Percentiles rank a stretch among this genome's conserved stretches.
Conservation (phyloP, 2,329 filamentous ascomycete species). For the Stachybotrys chartarum region DNA sequence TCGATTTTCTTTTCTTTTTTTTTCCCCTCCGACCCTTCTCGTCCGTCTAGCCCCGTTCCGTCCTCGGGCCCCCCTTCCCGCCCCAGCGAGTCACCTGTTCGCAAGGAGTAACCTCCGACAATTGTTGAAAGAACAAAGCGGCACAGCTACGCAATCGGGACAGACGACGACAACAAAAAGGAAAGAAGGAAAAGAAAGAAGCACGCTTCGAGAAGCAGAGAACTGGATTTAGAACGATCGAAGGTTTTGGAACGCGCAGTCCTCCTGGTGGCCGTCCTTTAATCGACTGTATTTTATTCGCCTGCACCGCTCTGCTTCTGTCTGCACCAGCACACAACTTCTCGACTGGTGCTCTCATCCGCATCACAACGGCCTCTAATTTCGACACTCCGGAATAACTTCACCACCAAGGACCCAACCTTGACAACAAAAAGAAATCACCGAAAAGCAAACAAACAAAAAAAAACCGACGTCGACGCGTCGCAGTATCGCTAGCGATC, state of each 20-base stretch:
- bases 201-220: not conserved
- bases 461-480: not conserved
- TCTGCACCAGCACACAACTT: conserved; percentile 1
- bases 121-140: no score
- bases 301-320: conserved; percentile 15
- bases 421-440: not conserved
- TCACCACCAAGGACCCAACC: not conserved
- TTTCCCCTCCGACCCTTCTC: conserved; percentile 9
- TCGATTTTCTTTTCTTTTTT: conserved; percentile 14
- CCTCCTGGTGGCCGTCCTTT: conserved; percentile 12
- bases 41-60: not conserved
- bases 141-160: not conserved
- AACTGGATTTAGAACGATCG: not conserved
- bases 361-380: not conserved
- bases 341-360: not conserved
- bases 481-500: not conserved
- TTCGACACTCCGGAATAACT: not conserved
- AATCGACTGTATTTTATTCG: conserved; percentile 28
- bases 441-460: not conserved
- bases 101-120: not conserved
- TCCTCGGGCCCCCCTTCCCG: no score
- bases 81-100: not conserved
- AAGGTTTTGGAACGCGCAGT: not conserved
- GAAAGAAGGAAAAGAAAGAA: conserved; percentile 19
- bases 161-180: conserved; percentile 14